phyloP scores from a whole-genome alignment of 1,284 basidiomycete species.

The Exsudoporus floridanus region DNA sequence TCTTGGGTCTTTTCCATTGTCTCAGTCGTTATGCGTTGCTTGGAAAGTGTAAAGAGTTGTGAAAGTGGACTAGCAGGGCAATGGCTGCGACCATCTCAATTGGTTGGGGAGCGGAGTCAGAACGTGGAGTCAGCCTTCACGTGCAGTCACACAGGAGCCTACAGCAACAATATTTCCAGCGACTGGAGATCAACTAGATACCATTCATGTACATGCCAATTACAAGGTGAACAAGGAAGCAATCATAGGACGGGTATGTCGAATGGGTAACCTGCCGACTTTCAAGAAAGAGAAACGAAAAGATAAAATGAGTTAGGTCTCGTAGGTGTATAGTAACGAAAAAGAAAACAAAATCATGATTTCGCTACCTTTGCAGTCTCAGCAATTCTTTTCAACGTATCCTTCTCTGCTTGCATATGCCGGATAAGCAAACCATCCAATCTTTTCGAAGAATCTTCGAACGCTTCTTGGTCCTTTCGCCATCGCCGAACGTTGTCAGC shows the following conservation, averaged over 20 bases:
- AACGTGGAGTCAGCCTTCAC: slow-evolving; percentile 29
- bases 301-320: slow-evolving; percentile 3
- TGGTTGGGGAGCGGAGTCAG: slow-evolving; percentile 35
- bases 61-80: slow-evolving; percentile 5
- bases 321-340: slow-evolving; percentile 16
- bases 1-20: slow-evolving; percentile 31
- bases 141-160: slow-evolving; percentile 21
- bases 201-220: slow-evolving; percentile 25
- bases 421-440: slow-evolving; percentile 72
- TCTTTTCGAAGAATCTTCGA: slow-evolving; percentile 56
- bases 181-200: slow-evolving; percentile 17
- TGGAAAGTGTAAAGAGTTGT: slow-evolving; percentile 8
- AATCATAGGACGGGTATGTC: slow-evolving; percentile 24
- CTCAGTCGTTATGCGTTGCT: slow-evolving; percentile 11
- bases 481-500: slow-evolving; percentile 34
- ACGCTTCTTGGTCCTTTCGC: slow-evolving; percentile 40
- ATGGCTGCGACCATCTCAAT: slow-evolving; percentile 26
- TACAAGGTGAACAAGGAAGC: slow-evolving; percentile 30
- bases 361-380: slow-evolving; percentile 38
- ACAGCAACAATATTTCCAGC: not conserved
- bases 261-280: slow-evolving; percentile 17
- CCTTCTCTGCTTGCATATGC: slow-evolving; percentile 74
- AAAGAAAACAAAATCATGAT: slow-evolving; percentile 16
- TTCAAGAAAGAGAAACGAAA: slow-evolving; percentile 10
- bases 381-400: slow-evolving; percentile 70